Conservation (phyloP, 192 early-diverging fungal species). For the Coemansia sp. region DNA sequence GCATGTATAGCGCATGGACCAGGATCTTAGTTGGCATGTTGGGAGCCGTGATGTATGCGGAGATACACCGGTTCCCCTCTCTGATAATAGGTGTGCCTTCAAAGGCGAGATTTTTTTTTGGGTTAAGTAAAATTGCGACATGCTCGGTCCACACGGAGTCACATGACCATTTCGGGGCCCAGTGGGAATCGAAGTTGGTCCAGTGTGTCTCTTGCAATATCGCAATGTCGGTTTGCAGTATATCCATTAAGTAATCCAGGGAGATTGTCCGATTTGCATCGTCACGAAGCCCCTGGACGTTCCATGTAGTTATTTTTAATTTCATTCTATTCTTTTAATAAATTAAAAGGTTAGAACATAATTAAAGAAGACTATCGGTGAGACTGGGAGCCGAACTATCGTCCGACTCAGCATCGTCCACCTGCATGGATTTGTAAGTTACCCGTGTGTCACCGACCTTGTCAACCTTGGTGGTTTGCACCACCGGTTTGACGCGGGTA, state of each 20-base stretch:
- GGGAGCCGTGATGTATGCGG: neutral
- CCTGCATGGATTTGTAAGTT: no score
- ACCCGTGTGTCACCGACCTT: no score
- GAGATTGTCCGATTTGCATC: neutral
- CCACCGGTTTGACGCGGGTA: no score
- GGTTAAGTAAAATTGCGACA: neutral
- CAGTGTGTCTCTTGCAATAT: neutral
- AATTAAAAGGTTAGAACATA: neutral
- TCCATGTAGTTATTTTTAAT: slow-evolving; percentile 1
- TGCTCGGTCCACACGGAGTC: neutral
- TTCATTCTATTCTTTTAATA: slow-evolving; percentile 2
- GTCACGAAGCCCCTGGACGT: neutral
- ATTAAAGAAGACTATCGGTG: no score
- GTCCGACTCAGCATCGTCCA: no score
- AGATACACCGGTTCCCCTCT: neutral
- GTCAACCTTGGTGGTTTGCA: no score
- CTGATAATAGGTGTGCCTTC: neutral
- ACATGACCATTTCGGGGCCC: neutral
- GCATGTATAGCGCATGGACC: neutral
- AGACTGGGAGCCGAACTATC: no score
- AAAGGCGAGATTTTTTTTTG: neutral
- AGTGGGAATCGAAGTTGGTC: neutral
- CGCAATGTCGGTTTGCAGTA: neutral
- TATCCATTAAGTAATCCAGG: neutral
- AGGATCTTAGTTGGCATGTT: neutral